Percentiles rank a stretch among this genome's conserved stretches.
Evolutionary conservation across 2,329 filamentous ascomycete species (phyloP).

Genomic region (Beauveria pseudobassiana): DNA sequence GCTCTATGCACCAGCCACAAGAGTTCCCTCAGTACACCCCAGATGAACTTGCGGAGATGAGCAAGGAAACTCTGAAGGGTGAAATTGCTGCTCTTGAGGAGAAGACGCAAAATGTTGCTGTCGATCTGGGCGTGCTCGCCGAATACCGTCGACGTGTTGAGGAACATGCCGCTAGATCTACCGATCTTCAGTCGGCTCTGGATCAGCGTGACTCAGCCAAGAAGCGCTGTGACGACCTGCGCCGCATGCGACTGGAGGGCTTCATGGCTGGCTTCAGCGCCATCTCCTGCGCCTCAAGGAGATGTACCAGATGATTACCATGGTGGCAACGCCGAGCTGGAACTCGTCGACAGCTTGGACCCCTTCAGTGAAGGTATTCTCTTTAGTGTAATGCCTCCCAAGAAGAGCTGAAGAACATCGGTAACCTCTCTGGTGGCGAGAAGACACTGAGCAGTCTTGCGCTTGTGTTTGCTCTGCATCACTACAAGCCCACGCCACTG

Average conservation of each 20-base stretch:
- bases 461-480: slow-evolving; percentile 94
- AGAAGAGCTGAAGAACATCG: slow-evolving; percentile 99
- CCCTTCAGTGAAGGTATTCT: slow-evolving; percentile 95
- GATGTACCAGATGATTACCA: slow-evolving; percentile 99
- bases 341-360: slow-evolving; percentile 91
- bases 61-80: slow-evolving; percentile 51
- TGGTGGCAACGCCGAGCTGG: slow-evolving; percentile 96
- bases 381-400: slow-evolving; percentile 98
- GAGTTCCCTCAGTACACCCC: slow-evolving; percentile 72
- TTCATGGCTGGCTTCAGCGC: slow-evolving; percentile 98
- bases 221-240: slow-evolving; percentile 85
- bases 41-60: slow-evolving; percentile 61
- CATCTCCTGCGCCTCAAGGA: slow-evolving; percentile 95
- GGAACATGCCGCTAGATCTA: slow-evolving; percentile 73
- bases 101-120: slow-evolving; percentile 73
- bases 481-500: slow-evolving; percentile 93
- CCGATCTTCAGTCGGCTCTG: slow-evolving; percentile 74
- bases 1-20: slow-evolving; percentile 31
- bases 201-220: slow-evolving; percentile 77
- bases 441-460: slow-evolving; percentile 93
- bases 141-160: slow-evolving; percentile 83
- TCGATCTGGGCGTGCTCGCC: slow-evolving; percentile 81
- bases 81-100: slow-evolving; percentile 57
- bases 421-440: slow-evolving; percentile 90
- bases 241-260: slow-evolving; percentile 81